phyloP scores from a whole-genome alignment of 805 yeast species.

The Nakazawaea ernobii region DNA sequence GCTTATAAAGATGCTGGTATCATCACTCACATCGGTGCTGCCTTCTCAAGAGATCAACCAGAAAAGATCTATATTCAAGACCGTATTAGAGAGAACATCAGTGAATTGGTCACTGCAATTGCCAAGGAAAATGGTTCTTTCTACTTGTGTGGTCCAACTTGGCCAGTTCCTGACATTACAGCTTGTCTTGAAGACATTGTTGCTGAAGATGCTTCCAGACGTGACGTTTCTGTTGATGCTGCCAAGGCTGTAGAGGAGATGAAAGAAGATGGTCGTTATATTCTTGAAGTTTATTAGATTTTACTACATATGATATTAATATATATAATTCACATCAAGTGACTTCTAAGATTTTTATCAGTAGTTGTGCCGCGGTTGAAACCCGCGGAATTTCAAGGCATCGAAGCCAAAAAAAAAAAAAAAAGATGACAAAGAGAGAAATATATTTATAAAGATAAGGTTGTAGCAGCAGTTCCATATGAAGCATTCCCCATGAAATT shows the following conservation, averaged over 20 bases:
- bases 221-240: constrained; percentile 65
- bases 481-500: too few species aligned
- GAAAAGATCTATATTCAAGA: constrained; percentile 94
- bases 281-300: constrained; percentile 79
- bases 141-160: constrained; percentile 97
- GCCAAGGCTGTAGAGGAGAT: constrained; percentile 82
- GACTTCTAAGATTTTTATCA: too few species aligned
- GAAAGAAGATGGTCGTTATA: constrained; percentile 89
- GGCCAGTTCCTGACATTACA: constrained; percentile 98
- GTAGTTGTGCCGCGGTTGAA: too few species aligned
- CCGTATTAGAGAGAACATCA: constrained; percentile 72
- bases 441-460: too few species aligned
- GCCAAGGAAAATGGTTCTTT: constrained; percentile 77
- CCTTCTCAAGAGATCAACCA: constrained; percentile 96
- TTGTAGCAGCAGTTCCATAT: too few species aligned
- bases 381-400: too few species aligned
- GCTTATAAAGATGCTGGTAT: constrained; percentile 90
- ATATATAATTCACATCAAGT: too few species aligned
- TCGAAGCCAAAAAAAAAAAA: too few species aligned
- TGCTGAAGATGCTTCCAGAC: constrained; percentile 58
- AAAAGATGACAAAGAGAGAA: too few species aligned
- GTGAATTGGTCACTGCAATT: constrained; percentile 72
- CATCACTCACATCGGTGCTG: constrained; percentile 93
- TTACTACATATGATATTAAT: too few species aligned
- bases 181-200: constrained; percentile 83